Percentiles rank a stretch among this genome's conserved stretches.
Evolutionary conservation across 2,329 filamentous ascomycete species (phyloP).

Genomic region (Calycina herbarum): DNA sequence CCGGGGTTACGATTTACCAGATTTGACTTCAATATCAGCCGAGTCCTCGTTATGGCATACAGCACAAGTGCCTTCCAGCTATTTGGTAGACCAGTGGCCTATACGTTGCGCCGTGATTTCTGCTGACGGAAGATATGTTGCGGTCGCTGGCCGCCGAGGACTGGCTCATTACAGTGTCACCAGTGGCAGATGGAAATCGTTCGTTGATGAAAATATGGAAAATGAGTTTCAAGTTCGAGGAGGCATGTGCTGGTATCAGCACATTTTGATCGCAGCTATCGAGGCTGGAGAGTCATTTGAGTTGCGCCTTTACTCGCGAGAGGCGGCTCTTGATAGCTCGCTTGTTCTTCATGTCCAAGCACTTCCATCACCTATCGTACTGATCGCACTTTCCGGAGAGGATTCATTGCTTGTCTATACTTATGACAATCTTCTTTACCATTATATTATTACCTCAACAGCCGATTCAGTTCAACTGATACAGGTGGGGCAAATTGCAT

Average conservation of each 20-base stretch:
- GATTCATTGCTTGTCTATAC: slow-evolving; percentile 97
- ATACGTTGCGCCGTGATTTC: slow-evolving; percentile 86
- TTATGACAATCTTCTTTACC: slow-evolving; percentile 92
- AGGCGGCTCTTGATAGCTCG: slow-evolving; percentile 72
- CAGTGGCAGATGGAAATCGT: slow-evolving; percentile 94
- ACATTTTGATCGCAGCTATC: slow-evolving; percentile 91
- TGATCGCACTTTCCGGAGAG: slow-evolving; percentile 84
- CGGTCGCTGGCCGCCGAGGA: slow-evolving; percentile 89
- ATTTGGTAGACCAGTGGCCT: slow-evolving; percentile 91
- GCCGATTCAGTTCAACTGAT: slow-evolving; percentile 72
- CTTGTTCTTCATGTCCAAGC: slow-evolving; percentile 74
- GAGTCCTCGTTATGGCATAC: slow-evolving; percentile 96
- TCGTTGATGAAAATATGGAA: slow-evolving; percentile 76
- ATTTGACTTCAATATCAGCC: slow-evolving; percentile 86
- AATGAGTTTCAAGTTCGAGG: slow-evolving; percentile 90
- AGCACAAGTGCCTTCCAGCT: slow-evolving; percentile 78
- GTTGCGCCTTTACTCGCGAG: slow-evolving; percentile 89
- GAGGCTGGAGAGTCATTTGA: slow-evolving; percentile 81
- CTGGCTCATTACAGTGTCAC: slow-evolving; percentile 94
- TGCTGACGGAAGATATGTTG: slow-evolving; percentile 88
- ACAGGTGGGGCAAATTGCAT: slow-evolving; percentile 96
- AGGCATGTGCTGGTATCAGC: slow-evolving; percentile 98
- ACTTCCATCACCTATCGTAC: slow-evolving; percentile 82
- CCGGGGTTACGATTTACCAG: slow-evolving; percentile 85
- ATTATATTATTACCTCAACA: slow-evolving; percentile 81